These are phyloP conservation scores for Trichophyton mentagrophytes DNA, from an alignment of 2,329 filamentous ascomycete genomes.

Conservation along the genomic window DNA sequence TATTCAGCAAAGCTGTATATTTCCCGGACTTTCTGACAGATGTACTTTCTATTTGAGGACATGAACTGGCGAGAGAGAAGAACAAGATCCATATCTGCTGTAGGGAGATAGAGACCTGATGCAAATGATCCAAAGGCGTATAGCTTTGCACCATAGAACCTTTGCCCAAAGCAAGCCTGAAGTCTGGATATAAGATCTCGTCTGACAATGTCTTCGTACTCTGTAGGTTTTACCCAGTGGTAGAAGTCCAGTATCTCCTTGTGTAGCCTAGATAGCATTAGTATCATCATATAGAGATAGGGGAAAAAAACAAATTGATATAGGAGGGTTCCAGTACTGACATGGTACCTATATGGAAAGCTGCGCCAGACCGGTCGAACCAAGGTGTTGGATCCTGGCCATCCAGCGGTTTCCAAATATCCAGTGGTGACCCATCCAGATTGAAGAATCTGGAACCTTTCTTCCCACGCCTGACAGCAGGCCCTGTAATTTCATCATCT, in stretches of 20 bases:
- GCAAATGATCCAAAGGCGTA: conserved; percentile 87
- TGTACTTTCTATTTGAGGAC: conserved; percentile 38
- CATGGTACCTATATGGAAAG: conserved; percentile 24
- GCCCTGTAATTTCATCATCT: conserved; percentile 50
- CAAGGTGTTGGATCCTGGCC: conserved; percentile 47
- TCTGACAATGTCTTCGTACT: conserved; percentile 66
- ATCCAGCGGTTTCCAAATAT: conserved; percentile 40
- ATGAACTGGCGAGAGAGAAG: conserved; percentile 54
- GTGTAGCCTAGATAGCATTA: conserved; percentile 51
- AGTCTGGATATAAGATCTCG: conserved; percentile 59
- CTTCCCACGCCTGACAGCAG: conserved; percentile 34
- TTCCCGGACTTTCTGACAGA: conserved; percentile 39
- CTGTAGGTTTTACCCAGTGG: conserved; percentile 62
- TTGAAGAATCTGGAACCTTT: conserved; percentile 38
- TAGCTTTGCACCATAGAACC: conserved; percentile 51
- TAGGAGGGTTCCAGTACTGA: conserved; percentile 13
- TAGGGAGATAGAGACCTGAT: conserved; percentile 62
- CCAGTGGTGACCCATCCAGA: conserved; percentile 38
- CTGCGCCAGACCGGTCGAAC: conserved; percentile 27
- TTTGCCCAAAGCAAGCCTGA: conserved; percentile 43
- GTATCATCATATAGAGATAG: neutral
- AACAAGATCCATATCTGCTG: conserved; percentile 89
- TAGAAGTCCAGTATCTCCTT: conserved; percentile 87
- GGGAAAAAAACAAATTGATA: neutral
- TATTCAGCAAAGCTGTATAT: conserved; percentile 52